Percentiles rank a stretch among this genome's conserved stretches.
Conservation (phyloP, 164 flowering plant species). For the Tinospora cordifolia region DNA sequence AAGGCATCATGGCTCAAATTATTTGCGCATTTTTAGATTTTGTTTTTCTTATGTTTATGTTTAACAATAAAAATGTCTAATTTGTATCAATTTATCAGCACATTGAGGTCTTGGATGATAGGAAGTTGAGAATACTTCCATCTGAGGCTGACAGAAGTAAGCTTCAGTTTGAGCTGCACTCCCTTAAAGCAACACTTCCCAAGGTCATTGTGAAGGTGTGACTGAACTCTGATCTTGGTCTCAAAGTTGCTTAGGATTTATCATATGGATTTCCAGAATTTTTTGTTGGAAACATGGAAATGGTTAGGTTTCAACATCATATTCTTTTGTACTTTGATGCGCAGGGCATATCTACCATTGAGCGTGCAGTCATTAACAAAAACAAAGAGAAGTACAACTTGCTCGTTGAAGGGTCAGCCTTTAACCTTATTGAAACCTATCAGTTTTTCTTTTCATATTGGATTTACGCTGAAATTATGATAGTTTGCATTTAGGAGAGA, state of each 20-base stretch:
- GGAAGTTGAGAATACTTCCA: slow-evolving; percentile 48
- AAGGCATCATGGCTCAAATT: neutral
- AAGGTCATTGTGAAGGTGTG: slow-evolving; percentile 72
- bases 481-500: neutral
- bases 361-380: slow-evolving; percentile 63
- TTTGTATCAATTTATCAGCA: slow-evolving; percentile 34
- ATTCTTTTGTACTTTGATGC: slow-evolving; percentile 14
- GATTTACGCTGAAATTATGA: neutral
- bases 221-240: neutral
- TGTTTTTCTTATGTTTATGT: neutral
- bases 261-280: no score
- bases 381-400: slow-evolving; percentile 34
- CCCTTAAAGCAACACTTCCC: slow-evolving; percentile 49
- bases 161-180: slow-evolving; percentile 57
- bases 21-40: neutral
- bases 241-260: neutral
- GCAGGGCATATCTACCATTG: slow-evolving; percentile 76
- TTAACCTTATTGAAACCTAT: neutral
- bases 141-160: slow-evolving; percentile 38
- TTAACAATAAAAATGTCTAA: slow-evolving; percentile 10
- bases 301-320: neutral
- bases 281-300: neutral
- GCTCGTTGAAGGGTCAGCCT: slow-evolving; percentile 84
- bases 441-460: neutral
- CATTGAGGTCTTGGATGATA: slow-evolving; percentile 40